Percentiles rank a stretch among this genome's conserved stretches.
These are phyloP conservation scores for Blepharisma japonicum DNA, from an alignment of 73 alveolate species.

Conservation along the genomic window DNA sequence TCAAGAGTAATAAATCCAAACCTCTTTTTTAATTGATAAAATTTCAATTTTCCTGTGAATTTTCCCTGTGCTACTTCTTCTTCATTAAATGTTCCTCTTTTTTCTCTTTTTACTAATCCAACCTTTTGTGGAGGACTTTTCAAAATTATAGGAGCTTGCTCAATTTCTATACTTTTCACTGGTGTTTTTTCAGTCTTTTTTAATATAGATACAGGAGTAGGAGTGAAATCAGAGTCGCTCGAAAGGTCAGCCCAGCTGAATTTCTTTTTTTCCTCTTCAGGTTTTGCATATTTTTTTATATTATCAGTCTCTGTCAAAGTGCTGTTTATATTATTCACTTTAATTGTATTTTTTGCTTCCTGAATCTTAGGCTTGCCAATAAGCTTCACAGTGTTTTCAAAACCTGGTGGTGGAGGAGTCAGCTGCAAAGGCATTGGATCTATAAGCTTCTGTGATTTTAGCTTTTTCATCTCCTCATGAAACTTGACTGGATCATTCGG, in stretches of 20 bases:
- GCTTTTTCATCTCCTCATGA: slow-evolving; percentile 7
- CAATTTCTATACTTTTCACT: background rate
- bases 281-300: no score
- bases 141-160: background rate
- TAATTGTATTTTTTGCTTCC: no score
- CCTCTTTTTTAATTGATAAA: slow-evolving; percentile 27
- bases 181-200: background rate
- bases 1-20: slow-evolving; percentile 28
- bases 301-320: no score
- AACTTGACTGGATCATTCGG: background rate
- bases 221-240: background rate
- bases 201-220: background rate
- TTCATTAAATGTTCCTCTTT: slow-evolving; percentile 19
- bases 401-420: background rate
- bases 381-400: background rate
- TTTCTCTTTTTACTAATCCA: slow-evolving; percentile 25
- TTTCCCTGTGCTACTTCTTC: background rate
- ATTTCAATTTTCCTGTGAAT: slow-evolving; percentile 16
- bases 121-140: background rate
- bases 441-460: background rate
- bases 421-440: background rate
- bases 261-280: no score
- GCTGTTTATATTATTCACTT: no score
- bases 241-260: background rate
- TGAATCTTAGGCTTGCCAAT: no score